Percentiles rank a stretch among this genome's conserved stretches.
Evolutionary conservation across 495 filamentous ascomycete genomes (phyloP).

Genomic region (Penicillium dipodomyicola): DNA sequence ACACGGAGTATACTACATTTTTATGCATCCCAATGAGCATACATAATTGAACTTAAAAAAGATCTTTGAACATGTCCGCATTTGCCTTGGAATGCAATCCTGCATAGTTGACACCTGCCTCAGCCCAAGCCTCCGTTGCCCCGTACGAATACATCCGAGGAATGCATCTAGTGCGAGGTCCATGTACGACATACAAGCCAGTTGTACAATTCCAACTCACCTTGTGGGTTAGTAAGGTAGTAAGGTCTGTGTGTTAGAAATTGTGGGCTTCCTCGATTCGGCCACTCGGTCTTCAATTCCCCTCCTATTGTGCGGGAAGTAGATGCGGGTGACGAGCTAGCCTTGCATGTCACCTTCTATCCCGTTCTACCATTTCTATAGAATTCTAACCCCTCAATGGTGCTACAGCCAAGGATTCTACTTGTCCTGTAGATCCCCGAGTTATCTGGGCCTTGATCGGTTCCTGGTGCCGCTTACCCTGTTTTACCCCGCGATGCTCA

Average conservation of each 20-base stretch:
- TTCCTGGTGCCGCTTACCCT: neutral
- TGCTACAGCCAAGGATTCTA: neutral
- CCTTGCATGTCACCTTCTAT: slow-evolving; percentile 7
- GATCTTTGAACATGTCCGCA: too few species aligned
- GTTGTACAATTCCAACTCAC: neutral
- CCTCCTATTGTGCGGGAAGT: neutral
- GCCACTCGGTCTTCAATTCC: neutral
- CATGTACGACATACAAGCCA: slow-evolving; percentile 7
- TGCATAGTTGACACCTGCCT: slow-evolving; percentile 5
- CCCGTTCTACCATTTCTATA: neutral
- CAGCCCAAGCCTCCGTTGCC: neutral
- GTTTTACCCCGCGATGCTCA: neutral
- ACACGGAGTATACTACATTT: neutral
- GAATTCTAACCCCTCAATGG: neutral
- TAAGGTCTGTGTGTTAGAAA: neutral
- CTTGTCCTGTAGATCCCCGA: neutral
- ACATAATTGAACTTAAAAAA: neutral
- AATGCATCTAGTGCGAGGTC: slow-evolving; percentile 11
- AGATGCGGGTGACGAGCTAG: slow-evolving; percentile 1
- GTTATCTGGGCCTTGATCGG: slow-evolving; percentile 1
- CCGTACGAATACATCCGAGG: slow-evolving; percentile 2
- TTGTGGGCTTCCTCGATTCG: neutral
- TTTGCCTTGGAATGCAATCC: neutral
- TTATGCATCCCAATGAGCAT: neutral
- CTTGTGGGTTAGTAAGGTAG: neutral